Evolutionary conservation across 192 early-diverging fungal genomes (phyloP), one percentile per base, ranked within the genome.

Genomic region (Backusella morwellensis): DNA sequence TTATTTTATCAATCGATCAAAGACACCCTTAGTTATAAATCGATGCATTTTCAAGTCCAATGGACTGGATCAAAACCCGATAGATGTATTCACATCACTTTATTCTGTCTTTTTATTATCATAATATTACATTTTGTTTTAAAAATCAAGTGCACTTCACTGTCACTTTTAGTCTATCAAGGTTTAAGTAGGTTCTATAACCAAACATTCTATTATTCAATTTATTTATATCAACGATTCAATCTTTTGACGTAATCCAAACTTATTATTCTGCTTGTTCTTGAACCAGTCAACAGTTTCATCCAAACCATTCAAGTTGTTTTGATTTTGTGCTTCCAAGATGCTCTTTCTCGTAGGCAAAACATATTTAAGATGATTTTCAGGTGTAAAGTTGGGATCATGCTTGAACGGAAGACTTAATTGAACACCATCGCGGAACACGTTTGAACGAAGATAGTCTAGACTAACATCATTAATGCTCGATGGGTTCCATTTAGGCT

Each of bases 401-500:
- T 75, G 84, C 23, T 86, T 75, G 1, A 91, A 67, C 9, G 79
- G 78, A 35, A 87, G 50, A 6, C 59, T 47, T 4, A 75, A 72
- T 34, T 82, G 73, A 14, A 75, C 77, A 5, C 66, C 42, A 15
- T 70, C 38, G 66, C 83, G 79, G 78, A 92, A 92, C 78, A 91
- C 91, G 52, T 84, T 69, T 0, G 29, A 26, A 17, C 26, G n/a
- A 23, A 68, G 82, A 78, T 50, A 83, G 75, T 75, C 11, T 77
- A 47, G 63, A 17, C 86, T 75, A 6, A 92, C 85, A 1, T 85
- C 85, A 0, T 80, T 82, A 12, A 94, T 44, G 1, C 83, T 86
- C 0, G 88, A 40, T 0, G 95, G 95, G 4, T 90, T 79, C 97
- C 97, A 99, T 73, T 88, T 67, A 6, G 96, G 91, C 3, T 63